Evolutionary conservation across 306 rosid species (phyloP).

Genomic region (Calophaca sinica): DNA sequence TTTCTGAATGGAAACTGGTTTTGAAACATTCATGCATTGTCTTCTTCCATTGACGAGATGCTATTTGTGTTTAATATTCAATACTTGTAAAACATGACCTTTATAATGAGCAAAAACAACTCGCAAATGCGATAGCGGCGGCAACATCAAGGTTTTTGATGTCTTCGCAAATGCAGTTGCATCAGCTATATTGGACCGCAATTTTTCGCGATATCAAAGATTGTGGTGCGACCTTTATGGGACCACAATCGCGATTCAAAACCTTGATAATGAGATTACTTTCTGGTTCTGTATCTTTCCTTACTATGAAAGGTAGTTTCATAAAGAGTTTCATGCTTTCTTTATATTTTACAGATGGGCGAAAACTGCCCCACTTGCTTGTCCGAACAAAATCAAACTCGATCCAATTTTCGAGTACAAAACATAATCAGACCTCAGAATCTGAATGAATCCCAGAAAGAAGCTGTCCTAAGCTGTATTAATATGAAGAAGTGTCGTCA

Average conservation of each 20-base stretch:
- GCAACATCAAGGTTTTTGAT: background rate
- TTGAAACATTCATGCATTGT: background rate
- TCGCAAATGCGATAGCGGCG: too few species aligned
- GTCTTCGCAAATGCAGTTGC: background rate
- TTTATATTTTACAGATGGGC: constrained; percentile 48
- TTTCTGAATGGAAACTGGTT: background rate
- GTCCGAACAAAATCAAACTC: background rate
- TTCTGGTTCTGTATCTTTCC: background rate
- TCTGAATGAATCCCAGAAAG: constrained; percentile 60
- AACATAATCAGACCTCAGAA: constrained; percentile 37
- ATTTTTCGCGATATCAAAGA: too few species aligned
- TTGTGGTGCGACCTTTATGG: too few species aligned
- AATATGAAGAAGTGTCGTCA: constrained; percentile 45
- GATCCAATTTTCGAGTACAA: background rate
- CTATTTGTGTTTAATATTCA: background rate
- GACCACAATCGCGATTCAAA: too few species aligned
- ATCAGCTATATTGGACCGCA: background rate
- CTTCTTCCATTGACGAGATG: background rate
- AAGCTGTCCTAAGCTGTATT: constrained; percentile 55
- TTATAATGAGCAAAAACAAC: too few species aligned
- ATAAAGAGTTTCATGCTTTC: constrained; percentile 16
- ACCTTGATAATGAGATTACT: too few species aligned
- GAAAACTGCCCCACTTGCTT: constrained; percentile 40
- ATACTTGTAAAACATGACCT: too few species aligned
- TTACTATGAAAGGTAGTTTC: background rate